phyloP scores from a whole-genome alignment of 139 green algal species.

The Chlorella vulgaris region DNA sequence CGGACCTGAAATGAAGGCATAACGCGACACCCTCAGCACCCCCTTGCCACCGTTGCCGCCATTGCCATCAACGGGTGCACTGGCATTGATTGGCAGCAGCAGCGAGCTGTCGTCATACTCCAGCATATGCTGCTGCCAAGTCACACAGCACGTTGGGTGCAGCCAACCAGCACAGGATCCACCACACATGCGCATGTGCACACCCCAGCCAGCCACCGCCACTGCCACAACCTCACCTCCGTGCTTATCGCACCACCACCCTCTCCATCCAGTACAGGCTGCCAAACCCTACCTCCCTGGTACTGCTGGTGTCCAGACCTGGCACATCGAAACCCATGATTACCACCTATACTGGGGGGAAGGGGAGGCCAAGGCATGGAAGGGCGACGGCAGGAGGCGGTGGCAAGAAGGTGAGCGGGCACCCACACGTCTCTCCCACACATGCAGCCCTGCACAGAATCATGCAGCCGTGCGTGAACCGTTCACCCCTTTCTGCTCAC shows the following conservation, averaged over 20 bases:
- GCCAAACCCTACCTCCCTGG: constrained; percentile 39
- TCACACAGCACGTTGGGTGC: constrained; percentile 36
- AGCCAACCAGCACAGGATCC: no score
- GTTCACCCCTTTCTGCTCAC: no score
- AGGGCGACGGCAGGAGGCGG: not conserved
- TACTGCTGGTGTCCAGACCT: constrained; percentile 3
- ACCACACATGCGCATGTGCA: no score
- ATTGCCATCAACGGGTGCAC: not conserved
- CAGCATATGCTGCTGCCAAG: constrained; percentile 37
- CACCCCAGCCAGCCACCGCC: no score
- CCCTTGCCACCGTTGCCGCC: not conserved
- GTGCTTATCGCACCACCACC: constrained; percentile 25
- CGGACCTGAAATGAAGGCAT: constrained; percentile 32
- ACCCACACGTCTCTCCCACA: no score
- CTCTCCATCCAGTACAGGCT: constrained; percentile 45
- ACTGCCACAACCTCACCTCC: no score
- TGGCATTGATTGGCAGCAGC: not conserved
- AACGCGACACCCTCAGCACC: constrained; percentile 15
- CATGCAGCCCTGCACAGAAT: no score
- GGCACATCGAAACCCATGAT: constrained; percentile 35
- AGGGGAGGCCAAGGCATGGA: no score
- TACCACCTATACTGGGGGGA: not conserved
- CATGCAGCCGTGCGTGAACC: no score
- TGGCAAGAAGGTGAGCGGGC: no score
- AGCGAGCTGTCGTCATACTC: constrained; percentile 30